Conservation (phyloP, 2,329 filamentous ascomycete genomes). For the Diaporthe australafricana region DNA sequence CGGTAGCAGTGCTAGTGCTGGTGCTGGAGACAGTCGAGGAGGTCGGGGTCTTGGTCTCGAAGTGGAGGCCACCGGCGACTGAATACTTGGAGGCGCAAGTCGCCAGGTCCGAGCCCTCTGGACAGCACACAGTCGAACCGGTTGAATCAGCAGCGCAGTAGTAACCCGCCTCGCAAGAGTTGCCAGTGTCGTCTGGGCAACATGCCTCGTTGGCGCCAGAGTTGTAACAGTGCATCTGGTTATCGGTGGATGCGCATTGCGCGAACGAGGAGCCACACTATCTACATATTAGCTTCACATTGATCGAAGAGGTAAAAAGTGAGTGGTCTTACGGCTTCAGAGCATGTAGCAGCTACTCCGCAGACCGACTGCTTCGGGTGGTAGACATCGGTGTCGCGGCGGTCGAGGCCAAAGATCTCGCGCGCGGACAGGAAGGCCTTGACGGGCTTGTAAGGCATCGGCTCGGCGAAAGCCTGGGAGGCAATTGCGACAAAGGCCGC, state of each 20-base stretch:
- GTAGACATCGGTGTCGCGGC: conserved; percentile 60
- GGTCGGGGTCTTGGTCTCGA: conserved; percentile 55
- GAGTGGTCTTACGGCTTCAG: conserved; percentile 52
- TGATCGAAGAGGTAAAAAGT: not conserved
- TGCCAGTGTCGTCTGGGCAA: conserved; percentile 68
- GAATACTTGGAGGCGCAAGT: conserved; percentile 65
- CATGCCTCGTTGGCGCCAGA: conserved; percentile 62
- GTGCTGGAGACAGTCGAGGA: conserved; percentile 47
- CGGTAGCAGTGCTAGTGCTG: conserved; percentile 46
- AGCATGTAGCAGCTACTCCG: conserved; percentile 62
- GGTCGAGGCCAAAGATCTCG: conserved; percentile 54
- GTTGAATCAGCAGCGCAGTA: conserved; percentile 69
- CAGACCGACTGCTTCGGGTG: conserved; percentile 61
- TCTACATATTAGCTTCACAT: not conserved
- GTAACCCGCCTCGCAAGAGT: conserved; percentile 70
- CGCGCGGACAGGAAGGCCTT: conserved; percentile 50
- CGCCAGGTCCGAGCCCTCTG: conserved; percentile 62
- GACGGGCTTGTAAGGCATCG: conserved; percentile 50
- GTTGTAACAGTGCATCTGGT: conserved; percentile 69
- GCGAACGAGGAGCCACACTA: conserved; percentile 61
- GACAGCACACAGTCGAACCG: conserved; percentile 70
- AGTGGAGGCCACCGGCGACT: conserved; percentile 61
- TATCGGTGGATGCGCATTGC: conserved; percentile 62
- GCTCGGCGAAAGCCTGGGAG: conserved; percentile 47
- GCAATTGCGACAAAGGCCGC: conserved; percentile 58